Evolutionary conservation across 768 basidiomycete species (phyloP), one percentile per base, ranked within the genome.

Genomic region (Collybiopsis luxurians): DNA sequence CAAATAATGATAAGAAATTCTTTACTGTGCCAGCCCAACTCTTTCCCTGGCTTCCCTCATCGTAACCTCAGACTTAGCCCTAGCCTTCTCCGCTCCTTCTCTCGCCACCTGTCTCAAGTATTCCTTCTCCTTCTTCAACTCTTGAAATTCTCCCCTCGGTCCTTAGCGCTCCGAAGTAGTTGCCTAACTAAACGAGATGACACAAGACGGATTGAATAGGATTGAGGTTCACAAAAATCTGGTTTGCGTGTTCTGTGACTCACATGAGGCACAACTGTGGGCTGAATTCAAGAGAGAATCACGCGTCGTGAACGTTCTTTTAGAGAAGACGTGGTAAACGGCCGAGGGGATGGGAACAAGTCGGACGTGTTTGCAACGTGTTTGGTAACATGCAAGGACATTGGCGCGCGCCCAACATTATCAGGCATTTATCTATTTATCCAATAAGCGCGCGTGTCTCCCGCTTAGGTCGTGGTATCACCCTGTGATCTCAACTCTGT

Each of bases 131-230:
- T 61, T 69, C 47, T 79, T 73, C 27, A 97, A 66, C 60, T 80
- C 76, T 63, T 82, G 77, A 60, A 90, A 94, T 67, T 90, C 86
- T 0, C 68, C 74, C 44, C 94, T 74, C 4, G 95, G 91, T 1
- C 71, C 71, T 44, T 75, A 97, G 75, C 0, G 95, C 95, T 3
- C 96, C 96, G 2, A 98, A 78, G 64, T 93, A 92, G 69, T 98
- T 98, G 43, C 96, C 96, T 65, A 97, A 77, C 95, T 98, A 24
- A 17, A 51, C 24, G 6, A 31, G 3, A 6, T 11, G 30, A 40
- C 9, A 0, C 4, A 30, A 38, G 19, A 51, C 31, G 2, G 10
- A 17, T 30, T 11, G 24, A 26, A 21, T 27, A 49, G 30, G 17
- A 36, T 13, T 23, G 4, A 24, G 12, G n/a, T n/a, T n/a, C n/a